Conservation (phyloP, 768 basidiomycete species). For the Leccinum fibrillosum region DNA sequence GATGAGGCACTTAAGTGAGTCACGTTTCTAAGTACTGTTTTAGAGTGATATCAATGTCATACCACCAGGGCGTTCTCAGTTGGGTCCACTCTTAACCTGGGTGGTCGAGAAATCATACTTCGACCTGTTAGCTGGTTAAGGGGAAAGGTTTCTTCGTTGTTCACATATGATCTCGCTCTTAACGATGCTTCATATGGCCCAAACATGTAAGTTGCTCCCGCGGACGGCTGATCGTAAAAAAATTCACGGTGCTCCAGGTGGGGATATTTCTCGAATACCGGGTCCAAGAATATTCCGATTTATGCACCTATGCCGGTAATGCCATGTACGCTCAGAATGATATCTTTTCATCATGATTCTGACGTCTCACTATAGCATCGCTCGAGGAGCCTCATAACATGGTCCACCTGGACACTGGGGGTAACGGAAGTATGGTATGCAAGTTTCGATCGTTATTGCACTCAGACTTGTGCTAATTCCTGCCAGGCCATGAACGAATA, state of each 20-base stretch:
- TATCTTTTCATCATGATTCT: neutral
- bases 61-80: slow-evolving; percentile 6
- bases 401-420: slow-evolving; percentile 16
- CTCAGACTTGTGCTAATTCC: neutral
- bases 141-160: slow-evolving; percentile 12
- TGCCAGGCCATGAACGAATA: slow-evolving; percentile 13
- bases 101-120: rapidly evolving
- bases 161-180: slow-evolving; percentile 14
- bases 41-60: neutral
- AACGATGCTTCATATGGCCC: slow-evolving; percentile 7
- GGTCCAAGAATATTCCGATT: neutral
- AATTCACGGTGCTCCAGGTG: slow-evolving; percentile 5
- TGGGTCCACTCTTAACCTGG: neutral
- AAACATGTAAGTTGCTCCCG: slow-evolving; percentile 12
- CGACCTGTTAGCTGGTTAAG: slow-evolving; percentile 16
- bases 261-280: slow-evolving; percentile 13
- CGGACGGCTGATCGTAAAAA: neutral
- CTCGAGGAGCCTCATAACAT: slow-evolving; percentile 20
- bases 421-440: slow-evolving; percentile 18
- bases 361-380: slow-evolving; percentile 6
- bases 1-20: slow-evolving; percentile 12
- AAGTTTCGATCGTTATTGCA: neutral
- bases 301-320: slow-evolving; percentile 2
- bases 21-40: neutral
- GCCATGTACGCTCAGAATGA: slow-evolving; percentile 4